phyloP scores from a whole-genome alignment of 306 rosid genomes.

The Pachyrhizus erosus region DNA sequence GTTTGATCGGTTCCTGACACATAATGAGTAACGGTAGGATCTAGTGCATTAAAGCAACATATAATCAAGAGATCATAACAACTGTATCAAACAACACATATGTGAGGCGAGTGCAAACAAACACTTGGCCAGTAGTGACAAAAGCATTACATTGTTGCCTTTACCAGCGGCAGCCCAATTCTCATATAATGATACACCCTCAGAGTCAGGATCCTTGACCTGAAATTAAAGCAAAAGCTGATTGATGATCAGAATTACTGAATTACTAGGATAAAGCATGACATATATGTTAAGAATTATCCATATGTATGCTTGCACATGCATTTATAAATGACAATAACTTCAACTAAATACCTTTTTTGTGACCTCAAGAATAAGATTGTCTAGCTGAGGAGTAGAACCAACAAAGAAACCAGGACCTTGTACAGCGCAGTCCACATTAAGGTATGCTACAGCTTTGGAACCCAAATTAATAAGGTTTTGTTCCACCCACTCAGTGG shows the following conservation, averaged over 20 bases:
- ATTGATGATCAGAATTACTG: constrained; percentile 29
- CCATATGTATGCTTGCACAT: background rate
- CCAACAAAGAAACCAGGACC: constrained; percentile 88
- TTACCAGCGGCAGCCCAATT: constrained; percentile 60
- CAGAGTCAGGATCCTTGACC: constrained; percentile 89
- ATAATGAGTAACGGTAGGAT: background rate
- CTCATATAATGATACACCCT: constrained; percentile 60
- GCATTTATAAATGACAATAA: background rate
- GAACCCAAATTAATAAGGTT: constrained; percentile 80
- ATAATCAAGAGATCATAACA: background rate
- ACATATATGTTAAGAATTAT: background rate
- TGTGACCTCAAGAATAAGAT: constrained; percentile 75
- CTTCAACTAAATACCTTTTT: constrained; percentile 58
- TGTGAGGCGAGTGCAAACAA: constrained; percentile 7
- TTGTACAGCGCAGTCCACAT: constrained; percentile 96
- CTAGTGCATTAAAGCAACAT: background rate
- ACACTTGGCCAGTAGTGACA: constrained; percentile 25
- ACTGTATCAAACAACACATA: constrained; percentile 2
- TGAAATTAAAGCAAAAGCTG: constrained; percentile 50
- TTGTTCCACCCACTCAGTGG: constrained; percentile 98
- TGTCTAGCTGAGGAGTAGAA: constrained; percentile 95
- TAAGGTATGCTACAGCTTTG: constrained; percentile 89
- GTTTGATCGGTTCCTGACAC: background rate
- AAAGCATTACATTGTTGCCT: constrained; percentile 56
- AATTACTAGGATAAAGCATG: constrained; percentile 30